A percentile compares a stretch with the other conserved stretches of the same genome.
Evolutionary conservation across 192 early-diverging fungal genomes (phyloP).

Genomic region (Pecoramyces ruminantium): DNA sequence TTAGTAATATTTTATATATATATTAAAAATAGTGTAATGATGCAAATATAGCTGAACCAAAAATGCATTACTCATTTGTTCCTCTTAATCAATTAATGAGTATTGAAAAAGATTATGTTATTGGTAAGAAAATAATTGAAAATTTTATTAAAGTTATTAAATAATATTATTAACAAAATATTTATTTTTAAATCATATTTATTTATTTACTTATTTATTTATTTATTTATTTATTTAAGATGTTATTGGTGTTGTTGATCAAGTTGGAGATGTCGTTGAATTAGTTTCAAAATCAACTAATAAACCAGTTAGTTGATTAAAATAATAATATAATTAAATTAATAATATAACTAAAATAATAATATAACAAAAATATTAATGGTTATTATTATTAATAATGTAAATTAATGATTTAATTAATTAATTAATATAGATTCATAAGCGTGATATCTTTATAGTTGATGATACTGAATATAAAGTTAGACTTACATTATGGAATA

Average conservation of each 20-base stretch:
- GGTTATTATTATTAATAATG: too few relatives aligned
- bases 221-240: constrained; percentile 35
- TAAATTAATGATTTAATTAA: neutral
- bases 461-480: constrained; percentile 56
- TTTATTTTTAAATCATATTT: too few relatives aligned
- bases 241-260: constrained; percentile 58
- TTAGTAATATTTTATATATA: too few relatives aligned
- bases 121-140: constrained; percentile 21
- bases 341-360: too few relatives aligned
- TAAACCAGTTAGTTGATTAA: constrained; percentile 38
- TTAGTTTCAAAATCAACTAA: constrained; percentile 43
- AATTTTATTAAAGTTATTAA: too few relatives aligned
- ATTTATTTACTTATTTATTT: too few relatives aligned
- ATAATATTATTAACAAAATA: too few relatives aligned
- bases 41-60: constrained; percentile 26
- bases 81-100: constrained; percentile 44
- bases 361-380: too few relatives aligned
- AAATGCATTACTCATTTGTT: constrained; percentile 48
- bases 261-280: constrained; percentile 29
- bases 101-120: constrained; percentile 43
- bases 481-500: constrained; percentile 73
- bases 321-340: too few relatives aligned
- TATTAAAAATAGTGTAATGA: too few relatives aligned
- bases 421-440: constrained; percentile 33
- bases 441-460: constrained; percentile 67